Evolutionary conservation across 805 yeast genomes (phyloP).

Genomic region (Zygoascus bituminiphila): DNA sequence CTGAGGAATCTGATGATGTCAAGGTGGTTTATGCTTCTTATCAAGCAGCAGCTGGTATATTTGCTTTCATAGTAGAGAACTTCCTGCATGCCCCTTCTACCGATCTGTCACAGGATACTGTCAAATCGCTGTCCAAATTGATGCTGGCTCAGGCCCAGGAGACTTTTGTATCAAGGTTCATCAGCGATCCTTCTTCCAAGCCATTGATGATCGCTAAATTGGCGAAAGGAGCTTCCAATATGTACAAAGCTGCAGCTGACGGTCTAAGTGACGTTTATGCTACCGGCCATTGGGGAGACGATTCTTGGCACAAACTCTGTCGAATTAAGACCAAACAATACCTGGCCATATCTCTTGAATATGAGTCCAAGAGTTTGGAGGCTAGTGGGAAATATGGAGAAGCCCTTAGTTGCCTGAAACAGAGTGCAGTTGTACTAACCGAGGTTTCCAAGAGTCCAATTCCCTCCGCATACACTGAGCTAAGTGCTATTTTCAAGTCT

Average conservation of each 20-base stretch:
- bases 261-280: constrained; percentile 28
- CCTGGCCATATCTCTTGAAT: constrained; percentile 50
- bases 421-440: constrained; percentile 34
- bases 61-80: constrained; percentile 61
- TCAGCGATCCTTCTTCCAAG: constrained; percentile 40
- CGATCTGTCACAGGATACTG: constrained; percentile 64
- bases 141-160: constrained; percentile 89
- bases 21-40: constrained; percentile 54
- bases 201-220: constrained; percentile 69
- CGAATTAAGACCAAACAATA: constrained; percentile 49
- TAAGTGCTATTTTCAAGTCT: constrained; percentile 18
- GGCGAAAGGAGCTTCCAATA: constrained; percentile 50
- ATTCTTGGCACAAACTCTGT: constrained; percentile 44
- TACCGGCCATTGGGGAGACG: constrained; percentile 34
- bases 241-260: constrained; percentile 46
- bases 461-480: constrained; percentile 17
- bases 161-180: constrained; percentile 55
- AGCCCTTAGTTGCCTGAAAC: constrained; percentile 56
- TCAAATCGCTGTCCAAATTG: constrained; percentile 52
- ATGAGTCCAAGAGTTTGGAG: constrained; percentile 50
- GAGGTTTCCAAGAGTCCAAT: constrained; percentile 20
- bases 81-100: constrained; percentile 82
- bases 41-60: constrained; percentile 75
- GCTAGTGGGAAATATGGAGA: constrained; percentile 58
- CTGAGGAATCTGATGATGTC: constrained; percentile 33